Base-by-base conservation (phyloP, 805 yeast genomes). In the Myxozyma udenii region DNA sequence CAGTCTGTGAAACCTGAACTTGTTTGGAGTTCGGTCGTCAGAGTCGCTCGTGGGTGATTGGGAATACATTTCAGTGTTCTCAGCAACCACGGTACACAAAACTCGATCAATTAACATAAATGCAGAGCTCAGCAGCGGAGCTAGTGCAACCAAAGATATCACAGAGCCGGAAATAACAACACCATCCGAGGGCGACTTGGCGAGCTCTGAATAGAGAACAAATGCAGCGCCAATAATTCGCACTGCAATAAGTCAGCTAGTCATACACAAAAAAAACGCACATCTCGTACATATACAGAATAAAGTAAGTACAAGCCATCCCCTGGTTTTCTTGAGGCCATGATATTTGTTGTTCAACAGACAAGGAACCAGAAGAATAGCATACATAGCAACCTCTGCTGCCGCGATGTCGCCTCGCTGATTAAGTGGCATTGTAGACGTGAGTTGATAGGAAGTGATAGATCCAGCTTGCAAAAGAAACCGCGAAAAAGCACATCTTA, bases 331-430 rank as follows among this genome's bases (percentile, higher is more conserved):
- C 7, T 6, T 6, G 24, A 38, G 16, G 12, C 41, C 41, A n/a
- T 11, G 41, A 9, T 19, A n/a, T 4, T 12, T 11, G 26, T 38
- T 38, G 22, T 38, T 38, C 12, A 7, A 5, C 4, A 38, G 11
- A 18, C 41, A 38, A 19, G 16, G 16, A 4, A 11, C 21, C 5
- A 38, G 41, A 14, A 22, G 23, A 19, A 38, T 38, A 4, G 41
- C 41, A 14, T 38, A 38, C 19, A 38, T 12, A 3, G 41, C 41
- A 22, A 38, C 16, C 22, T 38, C 26, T 12, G 41, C 41, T 7
- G 41, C 41, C 9, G 41, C 41, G 41, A 38, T 38, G 41, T 38
- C 41, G 24, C 41, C 41, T 18, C 41, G 24, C 26, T 38, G 41
- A 22, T 38, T 19, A 5, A 38, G 41, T 11, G 33, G 14, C 33